Conservation (phyloP, 495 filamentous ascomycete genomes). For the Penicillium pancosmium region DNA sequence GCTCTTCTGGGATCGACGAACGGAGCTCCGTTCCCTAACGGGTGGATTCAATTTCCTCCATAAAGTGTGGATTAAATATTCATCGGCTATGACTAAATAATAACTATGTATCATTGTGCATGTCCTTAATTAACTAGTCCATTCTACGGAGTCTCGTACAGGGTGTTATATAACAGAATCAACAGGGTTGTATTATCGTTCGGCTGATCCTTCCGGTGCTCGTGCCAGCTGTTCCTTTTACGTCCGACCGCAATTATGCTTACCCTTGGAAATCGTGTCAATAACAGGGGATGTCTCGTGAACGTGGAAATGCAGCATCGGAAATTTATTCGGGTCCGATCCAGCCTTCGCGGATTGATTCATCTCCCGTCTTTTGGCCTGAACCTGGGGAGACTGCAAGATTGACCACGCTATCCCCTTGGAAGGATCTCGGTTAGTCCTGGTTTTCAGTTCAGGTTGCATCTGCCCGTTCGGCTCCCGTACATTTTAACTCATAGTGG, state of each 20-base stretch:
- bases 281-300: background rate
- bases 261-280: constrained; percentile 7
- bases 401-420: constrained; percentile 1
- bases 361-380: background rate
- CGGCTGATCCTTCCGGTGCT: constrained; percentile 18
- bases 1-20: constrained; percentile 10
- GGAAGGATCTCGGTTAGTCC: constrained; percentile 24
- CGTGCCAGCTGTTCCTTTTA: constrained; percentile 11
- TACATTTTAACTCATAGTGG: constrained; percentile 20
- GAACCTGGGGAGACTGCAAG: background rate
- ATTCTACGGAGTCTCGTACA: background rate
- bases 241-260: constrained; percentile 22
- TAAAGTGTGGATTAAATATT: background rate
- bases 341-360: background rate
- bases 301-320: constrained; percentile 8
- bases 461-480: constrained; percentile 12
- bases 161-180: background rate
- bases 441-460: constrained; percentile 16
- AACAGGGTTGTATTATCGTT: background rate
- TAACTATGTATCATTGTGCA: background rate
- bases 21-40: constrained; percentile 8
- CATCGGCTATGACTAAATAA: background rate
- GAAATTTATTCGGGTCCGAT: constrained; percentile 24
- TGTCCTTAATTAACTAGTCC: background rate
- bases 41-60: constrained; percentile 4